These are phyloP conservation scores for Magnolia changhungtana DNA, from an alignment of 164 flowering plant species.

Conservation along the genomic window DNA sequence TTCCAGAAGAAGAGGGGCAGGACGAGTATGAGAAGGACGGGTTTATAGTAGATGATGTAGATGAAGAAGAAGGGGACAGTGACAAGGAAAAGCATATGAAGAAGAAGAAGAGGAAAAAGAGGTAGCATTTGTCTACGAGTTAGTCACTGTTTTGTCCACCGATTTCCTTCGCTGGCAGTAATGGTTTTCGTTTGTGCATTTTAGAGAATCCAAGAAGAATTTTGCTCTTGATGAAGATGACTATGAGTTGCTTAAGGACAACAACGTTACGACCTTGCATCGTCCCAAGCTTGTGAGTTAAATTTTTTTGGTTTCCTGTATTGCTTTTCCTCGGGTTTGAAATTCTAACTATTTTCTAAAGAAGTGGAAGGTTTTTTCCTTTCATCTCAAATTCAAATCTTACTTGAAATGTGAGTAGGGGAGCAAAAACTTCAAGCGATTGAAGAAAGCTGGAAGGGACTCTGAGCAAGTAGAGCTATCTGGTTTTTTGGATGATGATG, in stretches of 20 bases:
- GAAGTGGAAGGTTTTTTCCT: neutral
- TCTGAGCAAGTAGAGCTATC: conserved; percentile 41
- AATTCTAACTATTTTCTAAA: neutral
- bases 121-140: conserved; percentile 25
- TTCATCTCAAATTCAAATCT: neutral
- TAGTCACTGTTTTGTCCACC: neutral
- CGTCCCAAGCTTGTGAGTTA: conserved; percentile 55
- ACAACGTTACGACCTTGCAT: conserved; percentile 49
- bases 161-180: neutral
- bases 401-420: conserved; percentile 32
- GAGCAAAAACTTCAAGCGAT: conserved; percentile 76
- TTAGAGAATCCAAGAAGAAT: conserved; percentile 62
- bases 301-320: neutral
- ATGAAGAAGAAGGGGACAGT: conserved; percentile 54
- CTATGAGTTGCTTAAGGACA: conserved; percentile 81
- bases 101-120: conserved; percentile 69
- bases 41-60: conserved; percentile 88
- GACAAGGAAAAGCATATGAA: conserved; percentile 53
- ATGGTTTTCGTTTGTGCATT: neutral
- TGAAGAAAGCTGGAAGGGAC: conserved; percentile 80
- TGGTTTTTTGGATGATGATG: conserved; percentile 75
- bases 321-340: too few relatives aligned
- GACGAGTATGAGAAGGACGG: conserved; percentile 95
- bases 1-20: conserved; percentile 58
- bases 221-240: conserved; percentile 91